phyloP scores from a whole-genome alignment of 2,329 filamentous ascomycete genomes.

The Diaporthe eres region DNA sequence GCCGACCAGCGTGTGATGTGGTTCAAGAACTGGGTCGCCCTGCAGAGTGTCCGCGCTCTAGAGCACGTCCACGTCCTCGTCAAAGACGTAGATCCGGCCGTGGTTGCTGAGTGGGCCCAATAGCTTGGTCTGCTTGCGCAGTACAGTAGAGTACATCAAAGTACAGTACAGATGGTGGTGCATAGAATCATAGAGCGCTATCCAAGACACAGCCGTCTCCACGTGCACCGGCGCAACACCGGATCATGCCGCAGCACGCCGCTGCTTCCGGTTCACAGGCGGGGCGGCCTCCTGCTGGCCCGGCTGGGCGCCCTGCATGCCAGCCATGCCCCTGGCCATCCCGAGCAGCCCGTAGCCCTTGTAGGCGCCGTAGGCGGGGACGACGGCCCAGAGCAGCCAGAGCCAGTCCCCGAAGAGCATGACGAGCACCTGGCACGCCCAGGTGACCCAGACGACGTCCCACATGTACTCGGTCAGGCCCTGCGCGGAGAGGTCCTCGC shows the following conservation, averaged over 20 bases:
- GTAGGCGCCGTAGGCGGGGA: conserved; percentile 70
- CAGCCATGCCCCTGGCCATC: conserved; percentile 67
- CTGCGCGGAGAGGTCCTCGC: conserved; percentile 91
- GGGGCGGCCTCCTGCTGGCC: conserved; percentile 52
- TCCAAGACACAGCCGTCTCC: background rate
- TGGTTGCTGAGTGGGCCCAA: conserved; percentile 68
- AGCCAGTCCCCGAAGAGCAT: conserved; percentile 85
- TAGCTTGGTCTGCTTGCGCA: conserved; percentile 57
- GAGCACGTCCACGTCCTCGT: conserved; percentile 91
- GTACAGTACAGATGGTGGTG: background rate
- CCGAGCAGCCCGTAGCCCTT: conserved; percentile 68
- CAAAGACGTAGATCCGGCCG: conserved; percentile 64
- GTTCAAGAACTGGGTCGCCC: conserved; percentile 94
- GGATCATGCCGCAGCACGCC: conserved; percentile 62
- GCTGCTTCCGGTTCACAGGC: conserved; percentile 67
- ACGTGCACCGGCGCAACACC: background rate
- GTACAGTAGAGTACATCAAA: conserved; percentile 27
- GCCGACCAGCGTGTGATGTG: conserved; percentile 75
- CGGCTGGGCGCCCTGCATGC: conserved; percentile 56
- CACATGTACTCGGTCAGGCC: conserved; percentile 99
- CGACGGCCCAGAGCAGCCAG: conserved; percentile 68
- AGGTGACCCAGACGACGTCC: conserved; percentile 96
- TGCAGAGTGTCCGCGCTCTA: conserved; percentile 89
- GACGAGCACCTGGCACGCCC: conserved; percentile 80
- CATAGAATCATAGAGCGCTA: conserved; percentile 8